Percentiles rank a stretch among this genome's conserved stretches.
These are phyloP conservation scores for Guadua angustifolia DNA, from an alignment of 176 grass and related monocot genomes.

Conservation along the genomic window DNA sequence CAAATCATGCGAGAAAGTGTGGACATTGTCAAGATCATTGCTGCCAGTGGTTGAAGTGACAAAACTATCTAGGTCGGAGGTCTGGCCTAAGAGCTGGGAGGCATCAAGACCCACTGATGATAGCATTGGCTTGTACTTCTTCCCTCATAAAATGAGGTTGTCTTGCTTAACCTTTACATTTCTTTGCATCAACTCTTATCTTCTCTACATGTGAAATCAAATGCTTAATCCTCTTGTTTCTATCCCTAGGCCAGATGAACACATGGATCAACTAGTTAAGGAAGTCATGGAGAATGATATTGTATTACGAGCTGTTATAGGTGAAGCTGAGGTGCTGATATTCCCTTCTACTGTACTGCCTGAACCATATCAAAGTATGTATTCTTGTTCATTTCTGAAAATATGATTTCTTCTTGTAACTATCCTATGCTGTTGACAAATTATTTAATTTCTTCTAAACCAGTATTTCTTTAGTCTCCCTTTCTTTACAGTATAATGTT, in stretches of 20 bases:
- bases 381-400: neutral
- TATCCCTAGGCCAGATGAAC: slow-evolving; percentile 42
- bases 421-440: neutral
- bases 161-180: neutral
- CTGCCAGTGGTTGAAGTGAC: slow-evolving; percentile 33
- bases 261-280: slow-evolving; percentile 36
- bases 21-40: slow-evolving; percentile 46
- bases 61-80: slow-evolving; percentile 46
- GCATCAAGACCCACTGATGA: slow-evolving; percentile 46
- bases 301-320: slow-evolving; percentile 30
- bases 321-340: slow-evolving; percentile 56
- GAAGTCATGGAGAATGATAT: slow-evolving; percentile 53
- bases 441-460: neutral
- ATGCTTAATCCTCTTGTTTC: neutral
- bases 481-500: neutral
- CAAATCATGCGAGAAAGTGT: slow-evolving; percentile 60
- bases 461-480: neutral
- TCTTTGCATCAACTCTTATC: neutral
- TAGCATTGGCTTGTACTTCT: slow-evolving; percentile 69
- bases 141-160: slow-evolving; percentile 65
- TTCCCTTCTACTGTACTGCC: slow-evolving; percentile 60
- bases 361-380: slow-evolving; percentile 49
- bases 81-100: slow-evolving; percentile 63
- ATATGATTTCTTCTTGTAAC: neutral
- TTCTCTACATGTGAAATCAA: neutral